These are phyloP conservation scores for Venturiaceae sp. DNA, from an alignment of 2,329 filamentous ascomycete species.

Conservation along the genomic window DNA sequence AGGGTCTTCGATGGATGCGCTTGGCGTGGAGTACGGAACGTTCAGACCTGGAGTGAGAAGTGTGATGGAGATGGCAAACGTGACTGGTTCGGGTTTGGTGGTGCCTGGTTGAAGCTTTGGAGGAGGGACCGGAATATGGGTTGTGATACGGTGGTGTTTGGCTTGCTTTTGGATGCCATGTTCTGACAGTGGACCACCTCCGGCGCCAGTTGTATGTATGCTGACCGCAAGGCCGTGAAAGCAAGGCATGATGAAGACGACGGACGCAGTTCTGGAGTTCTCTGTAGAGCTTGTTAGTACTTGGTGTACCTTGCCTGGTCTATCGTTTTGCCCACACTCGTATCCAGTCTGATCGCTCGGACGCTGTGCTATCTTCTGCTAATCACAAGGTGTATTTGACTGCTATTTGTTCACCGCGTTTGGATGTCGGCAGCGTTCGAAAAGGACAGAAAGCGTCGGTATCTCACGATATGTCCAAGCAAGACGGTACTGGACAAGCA, in stretches of 20 bases:
- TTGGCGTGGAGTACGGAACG: constrained; percentile 87
- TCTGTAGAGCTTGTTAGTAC: not conserved
- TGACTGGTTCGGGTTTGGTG: constrained; percentile 73
- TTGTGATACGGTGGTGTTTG: constrained; percentile 83
- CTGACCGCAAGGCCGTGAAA: constrained; percentile 98
- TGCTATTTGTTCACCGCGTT: no score
- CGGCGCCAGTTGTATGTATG: constrained; percentile 71
- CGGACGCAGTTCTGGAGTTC: not conserved
- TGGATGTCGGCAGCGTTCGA: no score
- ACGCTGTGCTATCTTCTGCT: not conserved
- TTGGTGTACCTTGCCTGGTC: no score
- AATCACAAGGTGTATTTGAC: no score
- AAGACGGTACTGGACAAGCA: no score
- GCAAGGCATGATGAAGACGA: constrained; percentile 60
- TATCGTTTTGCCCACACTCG: not conserved
- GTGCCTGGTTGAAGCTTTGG: constrained; percentile 61
- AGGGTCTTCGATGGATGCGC: constrained; percentile 65
- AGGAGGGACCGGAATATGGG: constrained; percentile 92
- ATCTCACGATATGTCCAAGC: no score
- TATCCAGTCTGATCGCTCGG: not conserved
- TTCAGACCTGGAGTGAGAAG: constrained; percentile 79
- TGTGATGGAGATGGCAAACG: constrained; percentile 97
- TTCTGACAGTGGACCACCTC: constrained; percentile 73
- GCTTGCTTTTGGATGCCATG: constrained; percentile 93
- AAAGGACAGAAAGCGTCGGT: no score